Base-by-base conservation (phyloP, 768 basidiomycete genomes). In the Boletus vermiculosoides region DNA sequence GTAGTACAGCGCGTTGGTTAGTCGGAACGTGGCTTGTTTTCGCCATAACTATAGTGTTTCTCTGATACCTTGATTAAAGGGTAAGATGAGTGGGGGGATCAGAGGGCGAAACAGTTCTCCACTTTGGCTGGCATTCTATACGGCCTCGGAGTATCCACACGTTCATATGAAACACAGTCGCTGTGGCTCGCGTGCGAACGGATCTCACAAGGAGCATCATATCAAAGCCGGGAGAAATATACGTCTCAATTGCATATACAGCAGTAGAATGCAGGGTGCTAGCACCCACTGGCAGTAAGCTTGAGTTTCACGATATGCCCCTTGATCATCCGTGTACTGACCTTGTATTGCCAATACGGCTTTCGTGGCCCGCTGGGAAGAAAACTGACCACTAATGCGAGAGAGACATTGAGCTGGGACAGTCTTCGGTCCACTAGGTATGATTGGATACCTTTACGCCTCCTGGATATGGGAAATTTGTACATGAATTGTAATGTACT, bases 1-100 rank as follows among this genome's bases (percentile, higher is more conserved):
- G 60, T 20, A 52, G 33, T 34, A 62, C 37, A 5, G 50, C 60
- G 31, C 60, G 60, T 31, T 5, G 23, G 28, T 62, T 61, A n/a
- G 52, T 61, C 15, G 59, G 59, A 34, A 55, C 45, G 15, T 61
- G 46, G 25, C 9, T 28, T 31, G 46, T 45, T 10, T 50, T 41
- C 23, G 25, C 33, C 60, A 62, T 52, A 22, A 49, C 22, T 2
- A 15, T 28, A 4, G 11, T 10, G 37, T 16, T 47, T n/a, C 33
- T 33, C 20, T n/a, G 31, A 50, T 20, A n/a, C 34, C 30, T 42
- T 33, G 44, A 42, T 31, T 10, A 40, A 30, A 33, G 16, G 36
- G 20, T 4, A 30, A 50, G 33, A 16, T 36, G 30, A 28, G 39
- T 33, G 39, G 42, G n/a, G 25, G 41, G 46, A 37, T 40, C 51